These are phyloP conservation scores for Mycena polygramma DNA, from an alignment of 768 basidiomycete species.

Conservation along the genomic window DNA sequence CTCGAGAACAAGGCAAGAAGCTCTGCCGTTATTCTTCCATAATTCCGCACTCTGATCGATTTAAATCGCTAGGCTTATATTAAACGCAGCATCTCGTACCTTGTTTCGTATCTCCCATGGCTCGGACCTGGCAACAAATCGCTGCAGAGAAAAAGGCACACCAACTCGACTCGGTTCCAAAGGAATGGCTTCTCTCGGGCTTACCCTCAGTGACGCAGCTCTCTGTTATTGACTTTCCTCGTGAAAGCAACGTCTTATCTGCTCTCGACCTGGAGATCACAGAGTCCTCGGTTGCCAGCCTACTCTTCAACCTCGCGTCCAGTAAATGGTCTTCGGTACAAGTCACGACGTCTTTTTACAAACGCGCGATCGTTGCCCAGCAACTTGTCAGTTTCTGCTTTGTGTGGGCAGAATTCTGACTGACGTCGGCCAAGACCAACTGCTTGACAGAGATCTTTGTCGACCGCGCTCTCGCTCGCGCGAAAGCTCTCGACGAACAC, in stretches of 20 bases:
- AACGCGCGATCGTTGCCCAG: constrained; percentile 84
- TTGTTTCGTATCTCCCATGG: constrained; percentile 12
- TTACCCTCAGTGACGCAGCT: constrained; percentile 61
- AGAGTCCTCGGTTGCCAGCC: constrained; percentile 53
- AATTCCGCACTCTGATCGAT: too few relatives aligned
- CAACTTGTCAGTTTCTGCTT: constrained; percentile 67
- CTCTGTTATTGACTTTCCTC: constrained; percentile 69
- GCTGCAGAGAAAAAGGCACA: constrained; percentile 65
- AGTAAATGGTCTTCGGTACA: constrained; percentile 73
- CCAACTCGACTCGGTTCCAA: constrained; percentile 71
- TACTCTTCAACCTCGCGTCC: constrained; percentile 67
- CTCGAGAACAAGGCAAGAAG: too few relatives aligned
- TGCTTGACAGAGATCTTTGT: constrained; percentile 90
- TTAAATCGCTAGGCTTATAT: too few relatives aligned
- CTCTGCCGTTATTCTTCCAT: too few relatives aligned
- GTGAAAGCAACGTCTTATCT: constrained; percentile 69
- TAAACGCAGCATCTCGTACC: too few relatives aligned
- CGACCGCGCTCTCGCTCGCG: constrained; percentile 74
- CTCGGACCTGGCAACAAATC: constrained; percentile 61
- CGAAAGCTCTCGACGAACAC: constrained; percentile 74
- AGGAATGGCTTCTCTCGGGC: constrained; percentile 69
- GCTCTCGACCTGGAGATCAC: constrained; percentile 64
- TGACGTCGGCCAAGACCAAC: constrained; percentile 66
- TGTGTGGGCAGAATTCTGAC: neutral
- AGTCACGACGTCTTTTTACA: constrained; percentile 81